Evolutionary conservation across 768 basidiomycete genomes (phyloP).

Genomic region (Exidia glandulosa): DNA sequence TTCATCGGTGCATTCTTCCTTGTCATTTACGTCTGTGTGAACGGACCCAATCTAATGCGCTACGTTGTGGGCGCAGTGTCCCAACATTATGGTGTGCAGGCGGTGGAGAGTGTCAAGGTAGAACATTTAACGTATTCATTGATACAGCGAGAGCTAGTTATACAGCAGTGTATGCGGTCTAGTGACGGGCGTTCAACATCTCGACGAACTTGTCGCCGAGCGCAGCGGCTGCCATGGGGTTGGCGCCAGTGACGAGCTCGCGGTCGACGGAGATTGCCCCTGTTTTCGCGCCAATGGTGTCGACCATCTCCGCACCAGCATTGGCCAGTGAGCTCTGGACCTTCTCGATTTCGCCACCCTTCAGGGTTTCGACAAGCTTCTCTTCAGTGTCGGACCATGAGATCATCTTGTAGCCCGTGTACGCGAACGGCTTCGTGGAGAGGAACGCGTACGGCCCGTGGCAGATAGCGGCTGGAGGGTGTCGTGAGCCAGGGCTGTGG

Average conservation of each 20-base stretch:
- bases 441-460: constrained; percentile 17
- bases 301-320: constrained; percentile 15
- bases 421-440: constrained; percentile 18
- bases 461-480: constrained; percentile 8
- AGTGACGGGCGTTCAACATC: constrained; percentile 8
- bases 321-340: constrained; percentile 14
- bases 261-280: constrained; percentile 16
- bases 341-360: constrained; percentile 14
- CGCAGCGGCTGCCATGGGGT: constrained; percentile 13
- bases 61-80: too few relatives aligned
- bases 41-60: too few relatives aligned
- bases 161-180: neutral
- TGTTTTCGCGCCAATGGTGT: constrained; percentile 8
- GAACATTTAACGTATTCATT: too few relatives aligned
- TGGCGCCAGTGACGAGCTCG: constrained; percentile 13
- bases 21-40: too few relatives aligned
- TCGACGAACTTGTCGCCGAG: constrained; percentile 16
- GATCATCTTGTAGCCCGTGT: constrained; percentile 18
- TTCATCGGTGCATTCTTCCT: too few relatives aligned
- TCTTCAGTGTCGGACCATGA: constrained; percentile 19
- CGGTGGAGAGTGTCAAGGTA: too few relatives aligned
- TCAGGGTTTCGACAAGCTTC: constrained; percentile 14
- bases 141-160: neutral
- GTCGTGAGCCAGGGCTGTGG: neutral
- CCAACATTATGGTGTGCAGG: too few relatives aligned